A percentile compares a stretch with the other conserved stretches of the same genome.
Conservation (phyloP, 2,329 filamentous ascomycete genomes). For the Colletotrichum tropicicola region DNA sequence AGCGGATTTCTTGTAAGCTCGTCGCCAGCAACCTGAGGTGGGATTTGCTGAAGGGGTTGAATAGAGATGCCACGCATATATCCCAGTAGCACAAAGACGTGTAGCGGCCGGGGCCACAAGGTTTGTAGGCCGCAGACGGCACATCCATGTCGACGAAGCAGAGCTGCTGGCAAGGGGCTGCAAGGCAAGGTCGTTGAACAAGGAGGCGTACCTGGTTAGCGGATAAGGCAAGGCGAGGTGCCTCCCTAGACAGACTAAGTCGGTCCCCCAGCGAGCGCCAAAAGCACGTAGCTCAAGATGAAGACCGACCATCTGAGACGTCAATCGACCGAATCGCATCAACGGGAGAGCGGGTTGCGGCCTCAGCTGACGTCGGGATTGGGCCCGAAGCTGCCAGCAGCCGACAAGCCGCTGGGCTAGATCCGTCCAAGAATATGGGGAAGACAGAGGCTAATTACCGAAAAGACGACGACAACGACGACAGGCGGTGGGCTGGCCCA, state of each 20-base stretch:
- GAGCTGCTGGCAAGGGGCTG: background rate
- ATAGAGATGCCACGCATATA: background rate
- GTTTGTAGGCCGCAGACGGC: background rate
- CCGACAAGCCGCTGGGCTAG: constrained; percentile 11
- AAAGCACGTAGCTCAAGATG: constrained; percentile 2
- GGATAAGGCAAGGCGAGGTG: constrained; percentile 1
- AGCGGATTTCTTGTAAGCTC: background rate
- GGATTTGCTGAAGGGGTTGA: background rate
- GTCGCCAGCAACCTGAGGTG: background rate
- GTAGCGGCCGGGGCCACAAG: background rate
- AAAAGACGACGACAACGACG: too few relatives aligned
- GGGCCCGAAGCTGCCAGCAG: constrained; percentile 9
- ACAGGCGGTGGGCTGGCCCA: too few relatives aligned
- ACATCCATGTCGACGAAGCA: constrained; percentile 2
- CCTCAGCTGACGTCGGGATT: constrained; percentile 18
- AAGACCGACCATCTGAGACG: constrained; percentile 7
- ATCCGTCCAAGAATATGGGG: background rate
- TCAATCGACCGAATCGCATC: constrained; percentile 22
- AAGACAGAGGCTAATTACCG: background rate
- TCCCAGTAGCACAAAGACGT: background rate
- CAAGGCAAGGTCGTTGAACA: constrained; percentile 1
- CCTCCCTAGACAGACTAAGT: background rate
- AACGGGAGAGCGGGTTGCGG: background rate
- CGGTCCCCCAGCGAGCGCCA: background rate
- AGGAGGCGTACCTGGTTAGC: constrained; percentile 12